These are phyloP conservation scores for Botrytis paeoniae DNA, from an alignment of 2,329 filamentous ascomycete species.

Conservation along the genomic window DNA sequence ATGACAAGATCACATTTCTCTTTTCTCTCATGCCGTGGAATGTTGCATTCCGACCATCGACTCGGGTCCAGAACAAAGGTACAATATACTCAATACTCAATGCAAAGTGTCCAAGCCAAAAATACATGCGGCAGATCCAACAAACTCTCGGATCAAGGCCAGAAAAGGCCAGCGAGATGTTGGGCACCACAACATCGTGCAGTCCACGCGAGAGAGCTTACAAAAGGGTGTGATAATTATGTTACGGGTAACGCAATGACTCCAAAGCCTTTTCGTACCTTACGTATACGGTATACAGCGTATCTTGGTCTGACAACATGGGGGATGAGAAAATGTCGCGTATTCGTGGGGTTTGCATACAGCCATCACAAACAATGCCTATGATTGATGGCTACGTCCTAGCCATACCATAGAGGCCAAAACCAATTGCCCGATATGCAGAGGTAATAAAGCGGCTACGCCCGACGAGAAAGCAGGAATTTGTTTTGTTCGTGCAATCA, in stretches of 20 bases:
- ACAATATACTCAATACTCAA: not conserved
- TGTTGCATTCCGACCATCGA: slow-evolving; percentile 3
- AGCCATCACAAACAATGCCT: not conserved
- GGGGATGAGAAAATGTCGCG: slow-evolving; percentile 6
- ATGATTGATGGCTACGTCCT: not conserved
- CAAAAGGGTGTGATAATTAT: slow-evolving; percentile 1
- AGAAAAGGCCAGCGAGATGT: slow-evolving; percentile 2
- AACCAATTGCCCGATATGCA: slow-evolving; percentile 17
- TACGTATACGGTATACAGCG: slow-evolving; percentile 4
- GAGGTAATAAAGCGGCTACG: not conserved
- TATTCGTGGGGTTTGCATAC: slow-evolving; percentile 17
- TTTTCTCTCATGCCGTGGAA: slow-evolving; percentile 2
- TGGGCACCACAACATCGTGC: slow-evolving; percentile 18
- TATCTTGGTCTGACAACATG: slow-evolving; percentile 9
- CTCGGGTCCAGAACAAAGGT: slow-evolving; percentile 10
- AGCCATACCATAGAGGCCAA: not conserved
- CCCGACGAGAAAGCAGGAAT: slow-evolving; percentile 13
- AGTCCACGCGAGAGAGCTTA: not conserved
- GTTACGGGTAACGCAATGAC: not conserved
- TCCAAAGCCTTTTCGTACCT: slow-evolving; percentile 16
- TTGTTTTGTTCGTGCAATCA: not conserved
- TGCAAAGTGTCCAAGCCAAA: slow-evolving; percentile 3
- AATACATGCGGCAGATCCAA: not conserved
- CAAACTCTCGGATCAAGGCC: not conserved
- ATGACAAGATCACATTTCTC: slow-evolving; percentile 18